phyloP scores from a whole-genome alignment of 345 rosid genomes.

The Carallia pectinifolia region DNA sequence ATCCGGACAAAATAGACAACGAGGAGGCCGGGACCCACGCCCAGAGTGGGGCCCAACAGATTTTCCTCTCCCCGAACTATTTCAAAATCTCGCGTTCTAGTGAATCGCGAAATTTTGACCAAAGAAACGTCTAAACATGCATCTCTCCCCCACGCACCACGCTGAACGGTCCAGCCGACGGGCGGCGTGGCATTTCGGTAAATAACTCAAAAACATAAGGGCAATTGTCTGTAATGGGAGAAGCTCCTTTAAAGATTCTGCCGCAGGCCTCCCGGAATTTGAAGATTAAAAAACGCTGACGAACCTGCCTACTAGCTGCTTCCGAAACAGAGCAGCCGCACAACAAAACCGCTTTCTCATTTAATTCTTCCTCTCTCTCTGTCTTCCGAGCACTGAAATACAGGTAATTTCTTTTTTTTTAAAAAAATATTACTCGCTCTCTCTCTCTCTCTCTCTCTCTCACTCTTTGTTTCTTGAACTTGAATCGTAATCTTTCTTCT shows the following conservation, averaged over 20 bases:
- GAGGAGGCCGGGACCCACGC: constrained; percentile 8
- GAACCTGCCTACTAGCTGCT: background rate
- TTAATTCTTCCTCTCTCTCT: constrained; percentile 16
- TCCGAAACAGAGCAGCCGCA: constrained; percentile 23
- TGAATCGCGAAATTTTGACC: background rate
- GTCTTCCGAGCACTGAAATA: background rate
- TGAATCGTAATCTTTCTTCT: background rate
- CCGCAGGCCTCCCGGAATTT: constrained; percentile 7
- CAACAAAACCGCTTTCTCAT: background rate
- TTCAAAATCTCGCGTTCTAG: background rate
- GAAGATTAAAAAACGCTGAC: constrained; percentile 25
- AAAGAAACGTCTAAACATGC: background rate
- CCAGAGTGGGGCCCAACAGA: background rate
- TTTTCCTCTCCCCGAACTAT: background rate
- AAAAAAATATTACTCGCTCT: no score
- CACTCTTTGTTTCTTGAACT: no score
- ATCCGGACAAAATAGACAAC: background rate
- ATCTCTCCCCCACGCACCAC: no score
- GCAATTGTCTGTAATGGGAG: background rate
- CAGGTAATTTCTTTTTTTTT: no score
- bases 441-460: no score
- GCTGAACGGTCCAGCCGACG: background rate
- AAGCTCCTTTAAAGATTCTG: constrained; percentile 30
- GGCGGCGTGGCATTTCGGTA: constrained; percentile 14
- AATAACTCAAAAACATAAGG: constrained; percentile 9